Evolutionary conservation across 2,329 filamentous ascomycete species (phyloP).

Genomic region (Talaromyces sp.): DNA sequence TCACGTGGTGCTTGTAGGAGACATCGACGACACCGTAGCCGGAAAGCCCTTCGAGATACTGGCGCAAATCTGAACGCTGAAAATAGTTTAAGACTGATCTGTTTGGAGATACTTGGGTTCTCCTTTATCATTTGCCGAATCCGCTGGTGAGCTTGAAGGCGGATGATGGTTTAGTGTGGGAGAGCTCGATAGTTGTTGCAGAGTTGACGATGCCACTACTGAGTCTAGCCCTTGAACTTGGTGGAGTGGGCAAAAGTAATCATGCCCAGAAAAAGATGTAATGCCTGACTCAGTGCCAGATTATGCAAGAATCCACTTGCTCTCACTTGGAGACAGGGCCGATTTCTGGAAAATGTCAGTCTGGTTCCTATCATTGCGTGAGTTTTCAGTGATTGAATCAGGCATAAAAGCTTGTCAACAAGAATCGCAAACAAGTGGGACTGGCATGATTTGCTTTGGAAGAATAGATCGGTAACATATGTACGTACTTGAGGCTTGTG

Average conservation of each 20-base stretch:
- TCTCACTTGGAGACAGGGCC: neutral
- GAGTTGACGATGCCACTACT: neutral
- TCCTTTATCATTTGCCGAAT: neutral
- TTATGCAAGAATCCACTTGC: neutral
- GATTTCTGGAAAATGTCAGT: neutral
- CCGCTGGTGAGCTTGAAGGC: neutral
- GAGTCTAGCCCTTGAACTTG: neutral
- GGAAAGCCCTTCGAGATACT: neutral
- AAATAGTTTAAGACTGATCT: neutral
- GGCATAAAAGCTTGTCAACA: conserved; percentile 6
- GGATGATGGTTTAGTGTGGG: too few species aligned
- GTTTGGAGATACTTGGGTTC: neutral
- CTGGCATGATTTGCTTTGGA: conserved; percentile 7
- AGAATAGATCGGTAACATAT: conserved; percentile 5
- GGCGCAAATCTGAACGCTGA: neutral
- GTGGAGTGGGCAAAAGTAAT: neutral
- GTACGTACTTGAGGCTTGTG: conserved; percentile 6
- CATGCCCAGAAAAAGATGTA: neutral
- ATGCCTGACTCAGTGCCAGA: neutral
- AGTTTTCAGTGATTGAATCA: conserved; percentile 8
- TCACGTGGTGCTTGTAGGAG: neutral
- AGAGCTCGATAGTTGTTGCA: neutral
- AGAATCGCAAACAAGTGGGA: neutral
- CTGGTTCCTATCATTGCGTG: conserved; percentile 9
- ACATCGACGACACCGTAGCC: neutral